phyloP scores from a whole-genome alignment of 2,329 filamentous ascomycete species.

The Lachnellula cervina region DNA sequence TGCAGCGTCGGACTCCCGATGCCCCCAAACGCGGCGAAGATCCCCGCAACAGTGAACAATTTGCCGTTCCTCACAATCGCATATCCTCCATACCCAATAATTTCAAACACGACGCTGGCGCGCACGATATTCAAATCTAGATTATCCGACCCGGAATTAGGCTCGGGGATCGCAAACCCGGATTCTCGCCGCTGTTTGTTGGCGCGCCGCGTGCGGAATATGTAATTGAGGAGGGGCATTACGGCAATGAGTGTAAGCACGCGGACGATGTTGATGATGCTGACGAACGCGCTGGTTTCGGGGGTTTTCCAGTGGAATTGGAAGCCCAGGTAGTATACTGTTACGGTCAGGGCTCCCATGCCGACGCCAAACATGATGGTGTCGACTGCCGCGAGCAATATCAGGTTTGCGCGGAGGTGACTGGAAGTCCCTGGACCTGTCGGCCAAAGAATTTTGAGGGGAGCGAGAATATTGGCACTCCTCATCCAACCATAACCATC shows the following conservation, averaged over 20 bases:
- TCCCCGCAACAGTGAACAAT: slow-evolving; percentile 67
- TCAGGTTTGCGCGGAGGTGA: slow-evolving; percentile 70
- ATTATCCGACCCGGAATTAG: slow-evolving; percentile 59
- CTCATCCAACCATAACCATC: slow-evolving; percentile 29
- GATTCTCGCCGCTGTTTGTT: slow-evolving; percentile 50
- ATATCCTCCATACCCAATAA: slow-evolving; percentile 72
- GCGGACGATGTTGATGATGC: slow-evolving; percentile 68
- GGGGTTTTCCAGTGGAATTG: slow-evolving; percentile 79
- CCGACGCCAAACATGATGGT: slow-evolving; percentile 75
- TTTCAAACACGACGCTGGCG: slow-evolving; percentile 68
- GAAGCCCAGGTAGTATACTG: slow-evolving; percentile 77
- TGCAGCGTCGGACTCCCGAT: slow-evolving; percentile 83
- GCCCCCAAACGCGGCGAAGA: slow-evolving; percentile 72
- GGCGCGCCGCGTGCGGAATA: slow-evolving; percentile 52
- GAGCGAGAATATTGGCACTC: slow-evolving; percentile 64
- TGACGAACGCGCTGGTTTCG: slow-evolving; percentile 76
- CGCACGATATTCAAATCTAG: slow-evolving; percentile 77
- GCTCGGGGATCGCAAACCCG: slow-evolving; percentile 43
- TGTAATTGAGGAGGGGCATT: slow-evolving; percentile 70
- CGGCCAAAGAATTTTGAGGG: slow-evolving; percentile 74
- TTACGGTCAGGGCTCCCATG: slow-evolving; percentile 75
- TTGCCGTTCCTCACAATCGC: slow-evolving; percentile 55
- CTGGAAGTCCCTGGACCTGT: slow-evolving; percentile 56
- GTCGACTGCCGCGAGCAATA: slow-evolving; percentile 75
- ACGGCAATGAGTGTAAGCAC: slow-evolving; percentile 70